Base-by-base conservation (phyloP, 1,284 basidiomycete species). In the Ustilago curta region DNA sequence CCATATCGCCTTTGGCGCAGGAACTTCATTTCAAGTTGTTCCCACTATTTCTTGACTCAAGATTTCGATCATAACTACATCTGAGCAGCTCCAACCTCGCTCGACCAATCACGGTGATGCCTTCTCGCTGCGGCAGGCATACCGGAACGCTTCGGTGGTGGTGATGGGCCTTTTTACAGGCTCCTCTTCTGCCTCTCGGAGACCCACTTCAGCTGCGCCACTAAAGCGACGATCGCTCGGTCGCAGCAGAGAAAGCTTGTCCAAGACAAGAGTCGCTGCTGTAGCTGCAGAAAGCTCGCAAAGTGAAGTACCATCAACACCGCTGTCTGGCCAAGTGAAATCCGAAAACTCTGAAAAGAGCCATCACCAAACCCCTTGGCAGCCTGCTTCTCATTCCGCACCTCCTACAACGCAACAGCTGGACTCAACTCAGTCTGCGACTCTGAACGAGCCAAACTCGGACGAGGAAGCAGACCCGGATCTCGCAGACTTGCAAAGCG, bases 151-250 rank as follows among this genome's bases (percentile, higher is more conserved):
- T 21, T 52, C 49, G 45, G 35, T 54, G 59, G 32, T 58, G 50
- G 43, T 27, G n/a, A 70, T 70, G 67, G 67, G 67, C 7, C 61
- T 70, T 29, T 70, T 70, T 14, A 70, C 67, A 7, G 43, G 44
- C 27, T 35, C 60, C 11, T 8, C 60, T 42, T 43, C 39, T 12
- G 19, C 57, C 19, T 32, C 67, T 14, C 53, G 27, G 23, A 51
- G 61, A 49, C 52, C 53, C 29, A 27, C 12, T 25, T 51, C 44
- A 53, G 56, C 58, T 37, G 43, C 32, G 29, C 59, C 55, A 8
- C 49, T 70, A n/a, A 70, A 64, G 51, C 57, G 67, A 8, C 52
- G 67, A 7, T 70, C 67, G n/a, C 61, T 70, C 18, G 67, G 67
- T 21, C 49, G 56, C 42, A 49, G 40, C 35, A 35, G 37, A 12